Evolutionary conservation across 2,329 filamentous ascomycete species (phyloP).

Genomic region (Septoria petroselini): DNA sequence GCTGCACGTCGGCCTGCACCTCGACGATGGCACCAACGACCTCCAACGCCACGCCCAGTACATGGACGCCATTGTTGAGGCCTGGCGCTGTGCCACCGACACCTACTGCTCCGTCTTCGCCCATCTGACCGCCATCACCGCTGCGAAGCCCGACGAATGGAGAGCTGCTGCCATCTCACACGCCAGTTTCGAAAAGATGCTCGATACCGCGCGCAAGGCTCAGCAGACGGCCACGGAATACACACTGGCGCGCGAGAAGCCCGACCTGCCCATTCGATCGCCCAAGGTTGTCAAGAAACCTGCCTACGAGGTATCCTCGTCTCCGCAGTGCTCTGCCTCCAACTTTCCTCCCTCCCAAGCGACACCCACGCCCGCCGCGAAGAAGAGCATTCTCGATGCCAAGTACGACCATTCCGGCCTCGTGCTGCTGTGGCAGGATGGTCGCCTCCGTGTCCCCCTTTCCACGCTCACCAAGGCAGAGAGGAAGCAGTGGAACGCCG

Average conservation of each 20-base stretch:
- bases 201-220: conserved; percentile 25
- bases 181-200: conserved; percentile 28
- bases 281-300: not conserved
- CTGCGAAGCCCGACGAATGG: conserved; percentile 28
- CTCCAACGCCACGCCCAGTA: conserved; percentile 28
- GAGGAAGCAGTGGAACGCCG: conserved; percentile 11
- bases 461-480: conserved; percentile 1
- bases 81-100: conserved; percentile 32
- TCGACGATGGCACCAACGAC: conserved; percentile 22
- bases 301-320: conserved; percentile 1
- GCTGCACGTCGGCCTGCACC: conserved; percentile 31
- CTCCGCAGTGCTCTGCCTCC: too few species aligned
- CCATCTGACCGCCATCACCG: conserved; percentile 29
- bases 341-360: conserved; percentile 11
- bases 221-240: conserved; percentile 22
- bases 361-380: conserved; percentile 4
- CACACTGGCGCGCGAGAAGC: conserved; percentile 13
- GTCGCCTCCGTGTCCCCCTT: conserved; percentile 3
- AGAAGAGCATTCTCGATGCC: not conserved
- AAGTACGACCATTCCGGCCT: conserved; percentile 15
- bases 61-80: conserved; percentile 31
- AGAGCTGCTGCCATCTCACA: conserved; percentile 25
- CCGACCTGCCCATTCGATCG: not conserved
- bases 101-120: conserved; percentile 32
- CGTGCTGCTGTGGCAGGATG: conserved; percentile 11